These are phyloP conservation scores for Batkoa obscura DNA, from an alignment of 371 early-diverging fungal species.

Conservation along the genomic window DNA sequence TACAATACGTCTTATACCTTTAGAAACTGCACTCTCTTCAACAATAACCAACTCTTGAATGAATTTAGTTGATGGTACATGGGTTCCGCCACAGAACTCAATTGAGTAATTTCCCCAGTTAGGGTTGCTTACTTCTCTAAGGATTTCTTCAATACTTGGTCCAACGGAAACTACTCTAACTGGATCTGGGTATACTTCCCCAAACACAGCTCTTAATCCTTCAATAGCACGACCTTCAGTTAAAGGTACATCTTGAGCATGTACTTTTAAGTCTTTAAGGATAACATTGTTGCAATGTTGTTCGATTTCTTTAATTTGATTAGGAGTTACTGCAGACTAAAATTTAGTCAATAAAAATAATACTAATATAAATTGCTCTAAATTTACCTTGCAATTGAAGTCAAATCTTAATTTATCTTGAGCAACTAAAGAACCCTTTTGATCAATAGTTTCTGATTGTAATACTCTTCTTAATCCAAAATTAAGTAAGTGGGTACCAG, in stretches of 20 bases:
- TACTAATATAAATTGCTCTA: background rate
- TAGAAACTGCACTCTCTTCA: conserved; percentile 90
- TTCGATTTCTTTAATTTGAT: conserved; percentile 72
- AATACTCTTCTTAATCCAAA: conserved; percentile 75
- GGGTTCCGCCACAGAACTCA: conserved; percentile 99
- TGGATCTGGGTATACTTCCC: conserved; percentile 92
- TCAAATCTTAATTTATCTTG: conserved; percentile 96
- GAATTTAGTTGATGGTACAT: conserved; percentile 82
- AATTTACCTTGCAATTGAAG: conserved; percentile 50
- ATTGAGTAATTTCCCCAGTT: conserved; percentile 66
- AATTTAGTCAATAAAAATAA: background rate
- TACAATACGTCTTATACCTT: conserved; percentile 93
- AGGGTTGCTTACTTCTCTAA: conserved; percentile 57
- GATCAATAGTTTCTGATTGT: conserved; percentile 49
- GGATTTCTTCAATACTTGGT: conserved; percentile 68
- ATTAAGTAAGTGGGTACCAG: conserved; percentile 96
- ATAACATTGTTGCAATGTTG: conserved; percentile 65
- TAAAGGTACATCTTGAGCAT: conserved; percentile 72
- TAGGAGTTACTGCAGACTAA: conserved; percentile 46
- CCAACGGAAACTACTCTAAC: conserved; percentile 90
- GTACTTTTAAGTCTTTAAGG: conserved; percentile 47
- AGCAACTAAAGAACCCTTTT: conserved; percentile 96
- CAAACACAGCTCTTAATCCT: conserved; percentile 90
- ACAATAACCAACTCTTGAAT: conserved; percentile 78
- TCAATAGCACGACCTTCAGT: conserved; percentile 58